phyloP scores from a whole-genome alignment of 73 alveolate species.

The Diophrys sp. region DNA sequence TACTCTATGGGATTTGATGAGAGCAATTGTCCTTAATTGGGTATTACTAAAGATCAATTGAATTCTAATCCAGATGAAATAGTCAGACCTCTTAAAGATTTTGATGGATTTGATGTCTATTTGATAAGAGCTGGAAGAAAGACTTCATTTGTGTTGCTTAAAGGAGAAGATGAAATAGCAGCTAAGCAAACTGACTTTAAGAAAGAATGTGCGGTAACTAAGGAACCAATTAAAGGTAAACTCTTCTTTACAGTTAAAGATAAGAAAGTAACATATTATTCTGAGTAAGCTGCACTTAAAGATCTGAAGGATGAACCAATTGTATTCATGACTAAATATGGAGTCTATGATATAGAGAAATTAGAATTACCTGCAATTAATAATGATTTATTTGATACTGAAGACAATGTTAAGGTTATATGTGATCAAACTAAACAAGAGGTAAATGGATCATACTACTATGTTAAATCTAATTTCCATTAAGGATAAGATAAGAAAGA shows the following conservation, averaged over 20 bases:
- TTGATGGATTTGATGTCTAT: slow-evolving; percentile 51
- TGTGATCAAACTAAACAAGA: not conserved
- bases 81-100: slow-evolving; percentile 37
- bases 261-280: slow-evolving; percentile 30
- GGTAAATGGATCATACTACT: not conserved
- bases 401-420: not conserved
- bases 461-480: not conserved
- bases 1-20: slow-evolving; percentile 40
- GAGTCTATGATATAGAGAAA: slow-evolving; percentile 25
- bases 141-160: slow-evolving; percentile 45
- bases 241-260: slow-evolving; percentile 40
- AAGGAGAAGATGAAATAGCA: slow-evolving; percentile 42
- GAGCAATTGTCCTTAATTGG: slow-evolving; percentile 6
- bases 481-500: slow-evolving; percentile 3
- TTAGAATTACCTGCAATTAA: slow-evolving; percentile 20
- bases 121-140: slow-evolving; percentile 54
- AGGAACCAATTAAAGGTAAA: slow-evolving; percentile 31
- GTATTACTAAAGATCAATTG: slow-evolving; percentile 20
- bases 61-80: slow-evolving; percentile 25
- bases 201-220: slow-evolving; percentile 31
- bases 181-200: slow-evolving; percentile 28
- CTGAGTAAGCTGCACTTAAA: slow-evolving; percentile 15
- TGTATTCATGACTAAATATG: slow-evolving; percentile 39
- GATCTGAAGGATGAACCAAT: slow-evolving; percentile 22
- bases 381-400: not conserved